Evolutionary conservation across 176 grass and related monocot species (phyloP), one percentile per base, ranked within the genome.

Genomic region (Lolium multiflorum): DNA sequence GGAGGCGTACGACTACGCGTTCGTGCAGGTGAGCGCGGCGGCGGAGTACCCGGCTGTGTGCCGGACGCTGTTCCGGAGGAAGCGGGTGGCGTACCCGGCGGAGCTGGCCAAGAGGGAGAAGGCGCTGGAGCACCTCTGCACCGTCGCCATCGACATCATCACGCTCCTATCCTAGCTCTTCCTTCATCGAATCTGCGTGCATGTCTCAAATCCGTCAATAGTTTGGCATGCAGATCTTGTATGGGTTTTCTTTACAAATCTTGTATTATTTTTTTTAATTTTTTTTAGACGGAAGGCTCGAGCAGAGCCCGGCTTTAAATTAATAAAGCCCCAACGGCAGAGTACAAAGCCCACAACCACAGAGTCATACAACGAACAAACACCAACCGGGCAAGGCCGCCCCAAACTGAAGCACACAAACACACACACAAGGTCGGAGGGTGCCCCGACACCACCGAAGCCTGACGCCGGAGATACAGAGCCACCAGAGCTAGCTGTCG

Each of bases 41-140:
- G 91, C 65, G 3, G 91, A 98, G 89, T 95, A 98, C 89, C 93
- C 95, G 31, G 82, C 87, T 1, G 91, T 92, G 22, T 95, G 93
- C 28, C 72, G 85, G 9, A 79, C 82, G 44, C 75, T 95, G 20
- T 93, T 98, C 87, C 79, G 78, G 26, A 15, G 64, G 20, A 41
- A 14, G 12, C 87, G 52, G 21, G 17, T 50, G 66, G 41, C 60
- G 15, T 98, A 95, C 87, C 93, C 93, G 5, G 0, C 76, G 46
- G 93, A 90, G 65, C 60, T 98, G 46, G 89, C 76, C 0, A 77
- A 35, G 56, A 71, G 93, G 14, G 91, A 93, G 84, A 82, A 93
- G 65, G 79, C 66, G 46, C 82, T 97, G 44, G 82, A 85, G n/a
- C 89, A 44, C 18, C 87, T 97, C 48, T 97, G 92, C 90, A 95